Evolutionary conservation across 2,329 filamentous ascomycete genomes (phyloP), one percentile per base, ranked within the genome.

Genomic region (Didymella pomorum): DNA sequence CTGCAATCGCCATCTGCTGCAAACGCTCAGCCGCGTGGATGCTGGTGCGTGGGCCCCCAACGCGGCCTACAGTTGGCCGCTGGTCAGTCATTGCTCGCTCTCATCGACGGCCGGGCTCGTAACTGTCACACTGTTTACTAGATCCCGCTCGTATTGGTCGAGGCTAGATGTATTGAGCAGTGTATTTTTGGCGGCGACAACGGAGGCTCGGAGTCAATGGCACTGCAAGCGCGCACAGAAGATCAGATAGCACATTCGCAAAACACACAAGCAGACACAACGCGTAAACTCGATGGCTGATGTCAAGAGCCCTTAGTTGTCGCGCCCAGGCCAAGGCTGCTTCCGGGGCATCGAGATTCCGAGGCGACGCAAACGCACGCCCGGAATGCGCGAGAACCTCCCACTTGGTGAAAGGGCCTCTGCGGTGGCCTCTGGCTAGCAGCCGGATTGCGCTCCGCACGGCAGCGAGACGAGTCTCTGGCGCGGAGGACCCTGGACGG

Each of bases 1-100:
- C 53, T 35, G 37, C 48, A 43, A 29, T 58, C 64, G 57, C 57
- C 60, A 61, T 60, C 64, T 68, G 62, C 68, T 69, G 64, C 68
- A 70, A 67, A 69, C 71, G 61, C 66, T 68, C 66, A 70, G 71
- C 71, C 68, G 71, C 71, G 66, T 65, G 45, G 56, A 58, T 37
- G 49, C 49, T 44, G 41, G 43, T 53, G 49, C 12, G 58, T 63
- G 66, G 58, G 46, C 47, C 62, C 57, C 50, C 37, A 46, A 58
- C 43, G 50, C 52, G 57, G 46, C 33, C 42, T 55, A 64, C 63
- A 61, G 58, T 62, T 66, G 65, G 67, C 44, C 37, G 41, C 37
- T 23, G 10, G 28, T 14, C 4, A 31, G 29, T 31, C 4, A 14
- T 11, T 47, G 42, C 44, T 51, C 6, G 25, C 50, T 42, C 50